A percentile compares a stretch with the other conserved stretches of the same genome.
Conservation (phyloP, 805 yeast species). For the Metschnikowia anglica region DNA sequence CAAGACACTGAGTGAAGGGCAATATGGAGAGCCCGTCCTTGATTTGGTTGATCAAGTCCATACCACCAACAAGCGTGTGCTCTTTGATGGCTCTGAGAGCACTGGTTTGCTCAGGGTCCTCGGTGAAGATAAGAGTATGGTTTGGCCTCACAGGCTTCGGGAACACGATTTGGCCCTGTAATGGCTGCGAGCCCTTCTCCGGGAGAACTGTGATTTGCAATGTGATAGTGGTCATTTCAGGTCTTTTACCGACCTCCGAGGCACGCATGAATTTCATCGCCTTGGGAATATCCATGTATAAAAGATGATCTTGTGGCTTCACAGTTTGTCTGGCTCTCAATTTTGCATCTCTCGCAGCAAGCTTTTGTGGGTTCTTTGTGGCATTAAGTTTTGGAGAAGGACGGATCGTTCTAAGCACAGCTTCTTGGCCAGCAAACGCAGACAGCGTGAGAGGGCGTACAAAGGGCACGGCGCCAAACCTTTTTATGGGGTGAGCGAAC, state of each 20-base stretch:
- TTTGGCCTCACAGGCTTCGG: conserved; percentile 72
- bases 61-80: conserved; percentile 59
- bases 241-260: conserved; percentile 83
- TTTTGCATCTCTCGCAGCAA: conserved; percentile 15
- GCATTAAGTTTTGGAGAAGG: conserved; percentile 21
- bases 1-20: conserved; percentile 69
- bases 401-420: conserved; percentile 9
- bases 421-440: conserved; percentile 4
- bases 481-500: conserved; percentile 8
- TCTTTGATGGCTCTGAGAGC: conserved; percentile 62
- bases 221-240: conserved; percentile 62
- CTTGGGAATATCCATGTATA: conserved; percentile 66
- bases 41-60: conserved; percentile 64
- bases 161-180: conserved; percentile 67
- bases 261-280: conserved; percentile 84
- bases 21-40: conserved; percentile 48
- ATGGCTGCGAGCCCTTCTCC: conserved; percentile 74
- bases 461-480: conserved; percentile 4
- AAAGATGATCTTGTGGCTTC: conserved; percentile 51
- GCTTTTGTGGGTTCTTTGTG: conserved; percentile 17
- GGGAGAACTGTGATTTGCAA: conserved; percentile 63
- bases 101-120: conserved; percentile 49
- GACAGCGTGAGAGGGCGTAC: conserved; percentile 9
- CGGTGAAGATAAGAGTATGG: conserved; percentile 66
- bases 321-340: conserved; percentile 15